Evolutionary conservation across 176 grass and related monocot species (phyloP), one percentile per base, ranked within the genome.

Genomic region (Oryza meridionalis): DNA sequence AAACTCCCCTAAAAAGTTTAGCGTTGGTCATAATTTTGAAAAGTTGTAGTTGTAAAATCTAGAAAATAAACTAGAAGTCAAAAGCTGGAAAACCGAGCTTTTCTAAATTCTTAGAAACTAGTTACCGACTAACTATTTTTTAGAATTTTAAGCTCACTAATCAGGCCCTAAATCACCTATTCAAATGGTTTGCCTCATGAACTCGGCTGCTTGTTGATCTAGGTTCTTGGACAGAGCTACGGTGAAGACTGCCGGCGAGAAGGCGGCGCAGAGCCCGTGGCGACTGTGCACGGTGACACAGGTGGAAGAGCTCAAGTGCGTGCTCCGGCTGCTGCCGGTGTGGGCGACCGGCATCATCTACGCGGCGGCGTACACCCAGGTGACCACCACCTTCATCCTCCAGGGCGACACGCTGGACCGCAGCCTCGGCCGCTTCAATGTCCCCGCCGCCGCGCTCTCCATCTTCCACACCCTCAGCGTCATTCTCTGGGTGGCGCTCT

Each of bases 281-380:
- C 84, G 76, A 9, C 85, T 97, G 15, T 92, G 94, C 91, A 90
- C 94, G 10, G 91, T 97, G 70, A 97, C 94, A 9, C 89, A 97
- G 80, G 91, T 94, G 55, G 94, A 97, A 85, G 94, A 97, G 87
- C 82, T 97, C 53, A 97, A 97, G 87, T 91, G 91, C 70, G 13
- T 97, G 42, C 69, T 92, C 22, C 83, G 90, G 0, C 50, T 88
- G 11, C 79, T 92, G 0, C 90, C 90, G 0, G 75, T 92, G 27
- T 92, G 78, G 90, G 90, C 86, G 7, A 80, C 69, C 42, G 90
- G 86, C 70, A 86, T 92, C 83, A 76, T 86, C 62, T 92, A 76
- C 75, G 49, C 90, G 12, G 80, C 86, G 2, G 86, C 79, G 0
- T 89, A 92, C 86, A 79, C 78, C 10, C 90, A 92, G 65, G 83